Percentiles rank a stretch among this genome's conserved stretches.
Conservation (phyloP, 139 green algal species). For the Eudorina sp. region DNA sequence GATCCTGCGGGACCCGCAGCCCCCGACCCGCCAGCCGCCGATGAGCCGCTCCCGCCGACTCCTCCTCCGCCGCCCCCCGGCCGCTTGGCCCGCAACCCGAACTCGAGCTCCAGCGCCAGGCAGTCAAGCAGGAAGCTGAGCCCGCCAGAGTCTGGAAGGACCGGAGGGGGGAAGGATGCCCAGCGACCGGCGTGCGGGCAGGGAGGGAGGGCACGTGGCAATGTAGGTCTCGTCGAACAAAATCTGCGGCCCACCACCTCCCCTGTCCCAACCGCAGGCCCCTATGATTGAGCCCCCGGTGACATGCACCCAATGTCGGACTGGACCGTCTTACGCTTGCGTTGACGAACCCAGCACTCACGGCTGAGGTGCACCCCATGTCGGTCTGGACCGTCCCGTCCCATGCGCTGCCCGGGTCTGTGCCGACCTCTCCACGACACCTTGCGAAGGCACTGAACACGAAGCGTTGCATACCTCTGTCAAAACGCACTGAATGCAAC, state of each 20-base stretch:
- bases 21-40: not conserved
- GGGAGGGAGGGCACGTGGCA: not conserved
- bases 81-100: not conserved
- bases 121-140: constrained; percentile 10
- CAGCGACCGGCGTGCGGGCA: not conserved
- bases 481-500: too few relatives aligned
- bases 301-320: too few relatives aligned
- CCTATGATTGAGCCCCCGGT: too few relatives aligned
- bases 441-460: too few relatives aligned
- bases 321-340: too few relatives aligned
- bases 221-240: not conserved
- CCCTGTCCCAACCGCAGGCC: too few relatives aligned
- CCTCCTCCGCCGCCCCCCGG: not conserved
- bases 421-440: too few relatives aligned
- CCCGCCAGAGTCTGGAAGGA: not conserved
- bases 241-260: not conserved
- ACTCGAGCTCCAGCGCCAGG: constrained; percentile 18
- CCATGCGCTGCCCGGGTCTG: too few relatives aligned
- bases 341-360: too few relatives aligned
- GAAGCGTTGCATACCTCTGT: too few relatives aligned
- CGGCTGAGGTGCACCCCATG: too few relatives aligned
- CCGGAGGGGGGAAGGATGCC: not conserved
- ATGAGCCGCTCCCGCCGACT: not conserved
- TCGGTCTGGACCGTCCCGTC: too few relatives aligned
- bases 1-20: not conserved